Conservation (phyloP, 139 green algal genomes). For the Picochlorum costavermella region DNA sequence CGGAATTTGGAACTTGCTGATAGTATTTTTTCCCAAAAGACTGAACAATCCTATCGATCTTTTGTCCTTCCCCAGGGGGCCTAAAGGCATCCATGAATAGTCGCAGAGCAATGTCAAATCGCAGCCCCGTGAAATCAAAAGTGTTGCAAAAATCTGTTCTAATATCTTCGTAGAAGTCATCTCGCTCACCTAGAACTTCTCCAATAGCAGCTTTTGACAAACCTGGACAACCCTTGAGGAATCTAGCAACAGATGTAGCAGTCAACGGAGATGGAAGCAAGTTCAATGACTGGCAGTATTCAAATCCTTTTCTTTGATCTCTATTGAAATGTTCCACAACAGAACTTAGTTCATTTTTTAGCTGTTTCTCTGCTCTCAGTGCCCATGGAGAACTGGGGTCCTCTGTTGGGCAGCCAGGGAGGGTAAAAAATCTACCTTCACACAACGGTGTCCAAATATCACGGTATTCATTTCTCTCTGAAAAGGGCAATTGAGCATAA, state of each 20-base stretch:
- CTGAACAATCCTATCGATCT: slow-evolving; percentile 75
- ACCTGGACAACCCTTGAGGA: slow-evolving; percentile 76
- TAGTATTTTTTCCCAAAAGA: slow-evolving; percentile 30
- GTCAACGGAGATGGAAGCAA: slow-evolving; percentile 57
- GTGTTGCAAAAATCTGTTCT: slow-evolving; percentile 51
- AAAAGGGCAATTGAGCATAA: neutral
- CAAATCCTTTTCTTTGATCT: slow-evolving; percentile 89
- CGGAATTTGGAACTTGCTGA: slow-evolving; percentile 15
- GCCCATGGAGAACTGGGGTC: neutral
- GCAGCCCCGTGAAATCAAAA: slow-evolving; percentile 70
- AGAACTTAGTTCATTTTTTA: slow-evolving; percentile 68
- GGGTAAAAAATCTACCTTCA: neutral
- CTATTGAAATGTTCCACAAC: slow-evolving; percentile 96
- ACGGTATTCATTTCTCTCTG: slow-evolving; percentile 9
- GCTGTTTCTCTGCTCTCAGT: slow-evolving; percentile 42
- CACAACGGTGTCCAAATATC: slow-evolving; percentile 30
- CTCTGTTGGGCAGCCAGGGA: neutral
- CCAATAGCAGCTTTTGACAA: slow-evolving; percentile 82
- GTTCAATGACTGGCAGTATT: slow-evolving; percentile 69
- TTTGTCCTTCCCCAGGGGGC: slow-evolving; percentile 74
- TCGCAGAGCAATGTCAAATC: slow-evolving; percentile 65
- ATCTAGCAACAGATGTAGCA: slow-evolving; percentile 51
- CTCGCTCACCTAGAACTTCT: slow-evolving; percentile 85
- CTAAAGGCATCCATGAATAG: slow-evolving; percentile 68
- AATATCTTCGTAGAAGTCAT: slow-evolving; percentile 74